Evolutionary conservation across 495 filamentous ascomycete species (phyloP), one percentile per base, ranked within the genome.

Genomic region (Penicillium goetzii): DNA sequence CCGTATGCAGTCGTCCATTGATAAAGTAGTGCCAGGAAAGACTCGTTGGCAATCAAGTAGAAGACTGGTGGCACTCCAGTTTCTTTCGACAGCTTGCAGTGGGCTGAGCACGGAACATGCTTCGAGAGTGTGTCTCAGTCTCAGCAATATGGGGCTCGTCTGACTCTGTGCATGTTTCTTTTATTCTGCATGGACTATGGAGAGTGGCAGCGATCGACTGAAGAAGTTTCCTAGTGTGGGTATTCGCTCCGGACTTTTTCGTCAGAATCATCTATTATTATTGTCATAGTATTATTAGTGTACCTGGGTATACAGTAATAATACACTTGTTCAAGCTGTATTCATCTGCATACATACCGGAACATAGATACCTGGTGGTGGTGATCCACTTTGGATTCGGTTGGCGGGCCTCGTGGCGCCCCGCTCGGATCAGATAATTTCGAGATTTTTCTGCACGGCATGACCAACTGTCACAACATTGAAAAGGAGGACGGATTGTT

Each of bases 361-460:
- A 40, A 56, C 14, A 56, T 40, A 51, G 14, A 56, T 40, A 51
- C 47, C 51, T 32, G 28, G 17, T 17, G 3, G 17, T 9, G 30
- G n/a, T 53, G 51, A 34, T 23, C 52, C 52, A 55, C 52, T 55
- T 55, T 34, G 5, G 30, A 55, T 21, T 51, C 23, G 12, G 47
- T 36, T 19, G 26, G 38, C 38, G 21, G 41, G 23, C 49, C 58
- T 54, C 50, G 34, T 45, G 49, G 58, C 58, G 34, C 49, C 33
- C 58, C 58, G 43, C 32, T 41, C 25, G 49, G 49, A 60, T 60
- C 58, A 53, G 58, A 60, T 60, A 60, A 60, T 28, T 33, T 55
- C 5, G 25, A 28, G 6, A 33, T 32, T 53, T 33, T 9, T 12
- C n/a, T 25, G 21, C 32, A 56, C 21, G 36, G 54, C 54, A 34